Conservation (phyloP, 2,329 filamentous ascomycete species). For the Fusarium verrucosum region DNA sequence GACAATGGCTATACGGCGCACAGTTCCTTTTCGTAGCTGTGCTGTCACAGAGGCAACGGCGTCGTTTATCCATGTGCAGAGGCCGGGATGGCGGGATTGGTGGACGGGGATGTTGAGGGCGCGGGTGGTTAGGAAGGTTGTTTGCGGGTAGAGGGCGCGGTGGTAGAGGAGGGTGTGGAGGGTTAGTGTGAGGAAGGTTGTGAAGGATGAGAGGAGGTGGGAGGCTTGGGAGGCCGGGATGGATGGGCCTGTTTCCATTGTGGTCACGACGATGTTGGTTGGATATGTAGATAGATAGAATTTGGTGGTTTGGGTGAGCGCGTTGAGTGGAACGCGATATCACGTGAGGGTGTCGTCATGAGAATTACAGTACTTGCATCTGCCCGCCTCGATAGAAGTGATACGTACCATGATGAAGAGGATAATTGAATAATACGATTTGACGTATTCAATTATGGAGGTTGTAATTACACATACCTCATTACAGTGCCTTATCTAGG, state of each 20-base stretch:
- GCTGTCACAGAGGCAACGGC: constrained; percentile 76
- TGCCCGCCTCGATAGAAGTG: no score
- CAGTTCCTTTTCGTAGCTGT: constrained; percentile 70
- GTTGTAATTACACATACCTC: no score
- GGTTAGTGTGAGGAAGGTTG: constrained; percentile 81
- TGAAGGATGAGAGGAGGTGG: constrained; percentile 73
- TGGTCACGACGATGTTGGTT: background rate
- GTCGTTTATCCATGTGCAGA: constrained; percentile 87
- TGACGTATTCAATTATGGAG: no score
- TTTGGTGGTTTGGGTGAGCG: constrained; percentile 22
- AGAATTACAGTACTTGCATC: no score
- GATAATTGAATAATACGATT: no score
- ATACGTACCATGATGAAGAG: no score
- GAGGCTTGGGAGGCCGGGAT: constrained; percentile 51
- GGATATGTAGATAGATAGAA: constrained; percentile 1
- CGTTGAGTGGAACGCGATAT: constrained; percentile 42
- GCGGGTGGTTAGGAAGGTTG: constrained; percentile 80
- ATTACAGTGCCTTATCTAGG: no score
- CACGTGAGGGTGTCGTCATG: constrained; percentile 34
- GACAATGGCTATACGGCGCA: constrained; percentile 59
- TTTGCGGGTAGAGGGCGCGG: constrained; percentile 78
- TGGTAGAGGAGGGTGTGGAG: constrained; percentile 89
- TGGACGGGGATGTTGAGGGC: constrained; percentile 87
- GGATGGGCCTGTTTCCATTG: constrained; percentile 19
- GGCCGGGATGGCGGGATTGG: constrained; percentile 84